phyloP scores from a whole-genome alignment of 129 eudicot species.

The Flaveria bidentis region DNA sequence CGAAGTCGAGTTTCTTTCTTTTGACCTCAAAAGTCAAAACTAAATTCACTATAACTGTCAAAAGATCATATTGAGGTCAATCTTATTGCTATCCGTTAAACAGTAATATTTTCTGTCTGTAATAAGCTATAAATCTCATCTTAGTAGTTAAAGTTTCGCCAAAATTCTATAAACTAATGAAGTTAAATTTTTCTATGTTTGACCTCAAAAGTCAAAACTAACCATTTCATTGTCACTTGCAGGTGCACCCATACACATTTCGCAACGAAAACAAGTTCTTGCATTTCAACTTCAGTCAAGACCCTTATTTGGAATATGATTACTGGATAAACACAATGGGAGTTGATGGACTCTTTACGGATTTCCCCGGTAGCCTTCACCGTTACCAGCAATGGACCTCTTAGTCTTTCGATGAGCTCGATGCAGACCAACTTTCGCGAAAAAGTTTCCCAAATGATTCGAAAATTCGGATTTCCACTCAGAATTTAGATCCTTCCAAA shows the following conservation, averaged over 20 bases:
- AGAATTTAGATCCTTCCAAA: constrained; percentile 30
- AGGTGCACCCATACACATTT: constrained; percentile 98
- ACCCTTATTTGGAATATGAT: constrained; percentile 75
- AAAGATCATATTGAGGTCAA: not conserved
- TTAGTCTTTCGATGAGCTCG: constrained; percentile 35
- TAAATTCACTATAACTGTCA: not conserved
- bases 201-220: constrained; percentile 14
- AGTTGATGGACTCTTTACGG: constrained; percentile 82
- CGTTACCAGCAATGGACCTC: constrained; percentile 75
- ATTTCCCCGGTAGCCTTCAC: constrained; percentile 81
- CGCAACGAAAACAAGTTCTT: constrained; percentile 69
- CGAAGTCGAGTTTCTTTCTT: not conserved
- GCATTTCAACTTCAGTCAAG: constrained; percentile 78
- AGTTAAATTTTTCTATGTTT: constrained; percentile 3
- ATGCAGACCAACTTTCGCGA: constrained; percentile 37
- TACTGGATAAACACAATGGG: constrained; percentile 79
- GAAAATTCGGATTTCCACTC: constrained; percentile 26
- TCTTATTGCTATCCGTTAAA: not conserved
- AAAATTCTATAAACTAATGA: not conserved
- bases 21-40: constrained; percentile 21
- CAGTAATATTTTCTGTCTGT: not conserved
- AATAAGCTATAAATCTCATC: not conserved
- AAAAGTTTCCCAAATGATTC: constrained; percentile 53
- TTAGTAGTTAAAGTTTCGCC: not conserved
- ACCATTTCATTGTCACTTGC: constrained; percentile 23